Conservation (phyloP, 2,329 filamentous ascomycete genomes). For the Stylonectria norvegica region DNA sequence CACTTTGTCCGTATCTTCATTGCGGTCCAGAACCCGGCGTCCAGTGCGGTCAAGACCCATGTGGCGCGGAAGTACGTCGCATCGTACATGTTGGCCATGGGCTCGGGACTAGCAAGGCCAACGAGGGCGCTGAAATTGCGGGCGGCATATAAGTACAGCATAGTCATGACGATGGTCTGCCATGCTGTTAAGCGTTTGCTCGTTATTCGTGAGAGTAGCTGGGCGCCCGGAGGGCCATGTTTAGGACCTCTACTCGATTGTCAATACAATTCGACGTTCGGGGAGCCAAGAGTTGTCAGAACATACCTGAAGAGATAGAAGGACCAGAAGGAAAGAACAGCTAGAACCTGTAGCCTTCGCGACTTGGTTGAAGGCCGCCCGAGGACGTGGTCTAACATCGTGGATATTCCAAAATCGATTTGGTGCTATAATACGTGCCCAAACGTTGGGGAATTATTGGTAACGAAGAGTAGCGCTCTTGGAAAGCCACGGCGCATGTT, state of each 20-base stretch:
- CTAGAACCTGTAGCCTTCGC: conserved; percentile 86
- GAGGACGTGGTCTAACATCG: conserved; percentile 81
- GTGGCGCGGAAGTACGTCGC: conserved; percentile 91
- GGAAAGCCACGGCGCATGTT: conserved; percentile 16
- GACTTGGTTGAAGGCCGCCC: conserved; percentile 89
- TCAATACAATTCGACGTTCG: conserved; percentile 12
- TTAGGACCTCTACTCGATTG: conserved; percentile 64
- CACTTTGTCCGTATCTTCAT: conserved; percentile 83
- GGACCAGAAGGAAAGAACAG: conserved; percentile 89
- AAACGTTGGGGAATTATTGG: conserved; percentile 1
- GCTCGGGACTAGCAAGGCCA: conserved; percentile 87
- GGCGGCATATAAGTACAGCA: conserved; percentile 85
- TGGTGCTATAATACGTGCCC: no score
- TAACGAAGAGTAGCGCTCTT: neutral
- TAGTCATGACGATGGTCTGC: conserved; percentile 83
- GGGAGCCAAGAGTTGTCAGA: neutral
- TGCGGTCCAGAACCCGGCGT: conserved; percentile 97
- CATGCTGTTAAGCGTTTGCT: conserved; percentile 74
- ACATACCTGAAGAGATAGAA: conserved; percentile 72
- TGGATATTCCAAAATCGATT: conserved; percentile 5
- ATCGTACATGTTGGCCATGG: conserved; percentile 90
- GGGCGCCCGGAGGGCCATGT: conserved; percentile 79
- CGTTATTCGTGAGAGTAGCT: conserved; percentile 67
- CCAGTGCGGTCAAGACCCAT: conserved; percentile 91
- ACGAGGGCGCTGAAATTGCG: conserved; percentile 93